Base-by-base conservation (phyloP, 208 protist genomes). In the Trypanosoma scelopori region DNA sequence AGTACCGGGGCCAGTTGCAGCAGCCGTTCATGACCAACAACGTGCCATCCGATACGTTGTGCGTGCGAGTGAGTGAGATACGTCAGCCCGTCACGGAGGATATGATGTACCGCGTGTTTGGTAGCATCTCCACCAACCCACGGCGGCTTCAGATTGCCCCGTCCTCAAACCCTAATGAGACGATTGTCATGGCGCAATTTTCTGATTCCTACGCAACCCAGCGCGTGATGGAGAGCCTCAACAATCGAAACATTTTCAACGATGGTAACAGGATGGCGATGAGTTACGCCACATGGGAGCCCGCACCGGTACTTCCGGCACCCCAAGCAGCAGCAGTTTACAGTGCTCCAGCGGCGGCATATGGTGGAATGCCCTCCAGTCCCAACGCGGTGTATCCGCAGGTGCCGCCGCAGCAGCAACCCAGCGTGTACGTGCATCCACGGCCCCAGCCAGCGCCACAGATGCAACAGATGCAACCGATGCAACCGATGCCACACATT, bases 161-260 rank as follows among this genome's bases (percentile, higher is more conserved):
- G 16, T 81, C 78, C 6, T 69, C 72, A 20, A 81, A 75, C 61
- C 75, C 79, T 6, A 80, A 76, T 69, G 86, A 93, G 64, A 80
- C 79, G 35, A 63, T 78, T 25, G 90, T 93, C 52, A 75, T 84
- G 58, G 90, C 76, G 12, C 87, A 92, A 68, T 93, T 96, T 47
- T 61, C 69, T 20, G 79, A 89, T 69, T 61, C 39, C 30, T 79
- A 79, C 42, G 71, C 79, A 25, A 85, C 90, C 15, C 77, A 91
- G 64, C 76, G 76, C 39, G 87, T 84, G 22, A 82, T 87, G 73
- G 70, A 71, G 18, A 80, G 62, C 43, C 76, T 92, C 18, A 92
- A 93, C 73, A 83, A 86, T 71, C 86, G 82, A 49, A 90, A 91
- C 73, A 96, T 96, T 65, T 96, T 87, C 74, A 89, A 90, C 64